Conservation (phyloP, 805 yeast species). For the Zygosaccharomyces rouxii region DNA sequence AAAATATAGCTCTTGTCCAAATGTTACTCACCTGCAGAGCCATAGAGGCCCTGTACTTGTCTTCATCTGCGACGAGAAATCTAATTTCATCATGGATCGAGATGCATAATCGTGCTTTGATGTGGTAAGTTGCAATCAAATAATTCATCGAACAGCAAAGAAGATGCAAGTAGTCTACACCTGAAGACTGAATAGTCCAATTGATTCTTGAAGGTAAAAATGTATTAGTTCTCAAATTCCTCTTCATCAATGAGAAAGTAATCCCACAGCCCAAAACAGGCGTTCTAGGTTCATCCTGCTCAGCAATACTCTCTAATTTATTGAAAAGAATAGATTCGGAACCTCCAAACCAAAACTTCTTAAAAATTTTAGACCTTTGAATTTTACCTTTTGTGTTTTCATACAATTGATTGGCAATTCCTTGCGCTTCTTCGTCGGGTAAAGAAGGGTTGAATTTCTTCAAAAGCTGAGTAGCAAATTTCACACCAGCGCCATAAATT, state of each 20-base stretch:
- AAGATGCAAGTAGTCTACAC: slow-evolving; percentile 91
- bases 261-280: slow-evolving; percentile 93
- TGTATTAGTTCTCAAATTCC: slow-evolving; percentile 57
- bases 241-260: slow-evolving; percentile 70
- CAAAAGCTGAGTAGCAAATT: slow-evolving; percentile 78
- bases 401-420: slow-evolving; percentile 64
- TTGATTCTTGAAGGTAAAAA: slow-evolving; percentile 88
- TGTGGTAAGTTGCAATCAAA: slow-evolving; percentile 53
- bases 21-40: slow-evolving; percentile 83
- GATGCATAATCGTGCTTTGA: slow-evolving; percentile 73
- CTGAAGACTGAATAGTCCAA: slow-evolving; percentile 98
- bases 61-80: slow-evolving; percentile 67
- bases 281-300: slow-evolving; percentile 72
- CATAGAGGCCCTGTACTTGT: slow-evolving; percentile 71
- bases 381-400: slow-evolving; percentile 75
- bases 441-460: slow-evolving; percentile 76
- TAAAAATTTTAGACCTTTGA: slow-evolving; percentile 32
- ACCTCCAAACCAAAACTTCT: slow-evolving; percentile 74
- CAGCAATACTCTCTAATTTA: slow-evolving; percentile 80
- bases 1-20: slow-evolving; percentile 96
- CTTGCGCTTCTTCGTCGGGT: slow-evolving; percentile 59
- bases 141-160: slow-evolving; percentile 85
- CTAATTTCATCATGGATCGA: slow-evolving; percentile 96
- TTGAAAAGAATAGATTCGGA: slow-evolving; percentile 91
- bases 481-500: slow-evolving; percentile 95